Base-by-base conservation (phyloP, 2,329 filamentous ascomycete genomes). In the Zopfia rhizophila region DNA sequence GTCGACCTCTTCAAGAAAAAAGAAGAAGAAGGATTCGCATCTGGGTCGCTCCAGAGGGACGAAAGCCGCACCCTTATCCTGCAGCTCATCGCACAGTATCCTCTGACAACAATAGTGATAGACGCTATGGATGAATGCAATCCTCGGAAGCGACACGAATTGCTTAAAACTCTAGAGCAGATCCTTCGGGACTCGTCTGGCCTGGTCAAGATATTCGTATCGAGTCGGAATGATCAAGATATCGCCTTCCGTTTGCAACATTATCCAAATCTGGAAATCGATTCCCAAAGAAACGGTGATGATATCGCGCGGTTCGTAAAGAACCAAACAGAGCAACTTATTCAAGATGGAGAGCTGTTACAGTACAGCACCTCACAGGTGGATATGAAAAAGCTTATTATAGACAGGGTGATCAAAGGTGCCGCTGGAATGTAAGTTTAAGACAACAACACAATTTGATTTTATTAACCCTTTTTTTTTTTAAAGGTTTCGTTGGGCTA, bases 51-150 rank as follows among this genome's bases (percentile, higher is more conserved):
- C 16, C 23, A 50, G 36, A 43, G 48, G 16, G 39, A 52, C 7
- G 44, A 56, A 48, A 45, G 40, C 28, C 11, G 14, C 22, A 19
- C 37, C 8, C 32, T 59, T 22, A 57, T 70, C 21, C 13, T 65
- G 14, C 38, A 60, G 28, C 45, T 70, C 17, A 43, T 58, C 13
- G 47, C 46, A 13, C 6, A 46, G 8, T 50, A 60, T 40, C 46
- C 48, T 25, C 38, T 40, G 29, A 56, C 59, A 3, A 68, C 53
- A 1, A 68, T 73, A 12, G 27, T 73, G 3, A 63, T 73, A 24
- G 68, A 72, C 44, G 69, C 65, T 13, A 47, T 73, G 14, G 70
- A 72, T 44, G 69, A 73, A 51, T 63, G 61, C 37, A 53, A 72
- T 19, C 28, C 46, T 29, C n/a, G 28, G 18, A 47, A 37, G 12